Conservation (phyloP, 257 asterid species). For the Gynochthodes officinalis region DNA sequence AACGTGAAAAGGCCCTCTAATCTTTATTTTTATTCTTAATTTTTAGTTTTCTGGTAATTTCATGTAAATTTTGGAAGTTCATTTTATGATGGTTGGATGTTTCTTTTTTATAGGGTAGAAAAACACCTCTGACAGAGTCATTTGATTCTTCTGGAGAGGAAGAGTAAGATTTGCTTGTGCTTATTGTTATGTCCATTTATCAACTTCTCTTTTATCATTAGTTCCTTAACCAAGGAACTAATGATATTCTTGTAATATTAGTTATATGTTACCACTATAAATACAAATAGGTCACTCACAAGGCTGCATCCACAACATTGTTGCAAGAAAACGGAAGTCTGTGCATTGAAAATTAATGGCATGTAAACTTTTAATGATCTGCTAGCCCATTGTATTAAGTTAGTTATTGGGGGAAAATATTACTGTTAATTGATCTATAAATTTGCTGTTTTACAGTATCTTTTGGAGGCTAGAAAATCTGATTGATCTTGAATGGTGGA, state of each 20-base stretch:
- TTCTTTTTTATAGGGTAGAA: slow-evolving; percentile 52
- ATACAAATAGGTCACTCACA: neutral
- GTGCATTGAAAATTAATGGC: neutral
- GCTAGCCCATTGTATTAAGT: neutral
- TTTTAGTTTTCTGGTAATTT: neutral
- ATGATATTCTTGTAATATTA: neutral
- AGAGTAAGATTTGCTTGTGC: slow-evolving; percentile 61
- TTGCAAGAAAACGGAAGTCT: neutral
- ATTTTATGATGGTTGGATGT: slow-evolving; percentile 7
- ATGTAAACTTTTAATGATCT: neutral
- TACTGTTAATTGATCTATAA: neutral
- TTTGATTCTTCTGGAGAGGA: slow-evolving; percentile 93
- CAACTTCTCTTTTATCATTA: neutral
- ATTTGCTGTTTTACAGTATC: neutral
- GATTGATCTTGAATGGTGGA: neutral
- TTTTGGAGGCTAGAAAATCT: neutral
- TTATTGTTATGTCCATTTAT: neutral
- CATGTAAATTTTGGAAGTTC: slow-evolving; percentile 1
- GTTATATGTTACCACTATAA: neutral
- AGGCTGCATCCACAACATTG: neutral
- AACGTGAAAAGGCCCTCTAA: neutral
- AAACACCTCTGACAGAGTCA: slow-evolving; percentile 68
- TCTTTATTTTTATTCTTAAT: neutral
- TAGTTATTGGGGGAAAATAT: neutral
- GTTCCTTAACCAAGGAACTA: neutral